Evolutionary conservation across 345 rosid genomes (phyloP).

Genomic region (Pugionium dolabratum): DNA sequence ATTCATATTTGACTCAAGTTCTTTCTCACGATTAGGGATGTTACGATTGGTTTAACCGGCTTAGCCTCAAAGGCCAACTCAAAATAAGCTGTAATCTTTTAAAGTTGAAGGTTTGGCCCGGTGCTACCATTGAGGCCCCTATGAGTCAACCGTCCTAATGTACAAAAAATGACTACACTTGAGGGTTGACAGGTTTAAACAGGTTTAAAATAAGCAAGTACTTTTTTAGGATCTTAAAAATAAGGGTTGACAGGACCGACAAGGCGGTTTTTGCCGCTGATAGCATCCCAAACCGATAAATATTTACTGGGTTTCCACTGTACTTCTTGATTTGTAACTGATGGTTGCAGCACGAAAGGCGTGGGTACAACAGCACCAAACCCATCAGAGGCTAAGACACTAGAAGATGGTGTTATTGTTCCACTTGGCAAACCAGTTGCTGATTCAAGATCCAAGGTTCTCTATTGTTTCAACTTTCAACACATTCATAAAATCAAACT

Average conservation of each 20-base stretch:
- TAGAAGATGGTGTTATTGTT: conserved; percentile 65
- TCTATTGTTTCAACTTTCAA: not conserved
- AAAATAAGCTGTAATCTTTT: no score
- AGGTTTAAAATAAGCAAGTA: not conserved
- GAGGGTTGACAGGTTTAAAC: not conserved
- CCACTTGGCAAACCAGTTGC: conserved; percentile 77
- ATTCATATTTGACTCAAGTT: conserved; percentile 19
- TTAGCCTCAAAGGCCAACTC: not conserved
- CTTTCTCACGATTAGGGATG: not conserved
- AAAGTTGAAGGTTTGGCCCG: not conserved
- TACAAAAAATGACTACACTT: not conserved
- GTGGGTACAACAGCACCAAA: conserved; percentile 76
- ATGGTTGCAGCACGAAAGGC: conserved; percentile 70
- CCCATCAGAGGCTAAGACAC: conserved; percentile 54
- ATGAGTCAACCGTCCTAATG: not conserved
- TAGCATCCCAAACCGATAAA: not conserved
- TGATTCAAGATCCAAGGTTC: conserved; percentile 41
- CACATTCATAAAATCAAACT: conserved; percentile 13
- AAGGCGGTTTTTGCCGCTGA: not conserved
- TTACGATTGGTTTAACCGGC: not conserved
- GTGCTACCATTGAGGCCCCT: not conserved
- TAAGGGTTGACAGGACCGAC: not conserved
- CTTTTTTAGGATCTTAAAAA: not conserved
- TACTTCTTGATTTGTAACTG: conserved; percentile 10
- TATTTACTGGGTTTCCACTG: not conserved